Evolutionary conservation across 306 rosid genomes (phyloP).

Genomic region (Biancaea sappan): DNA sequence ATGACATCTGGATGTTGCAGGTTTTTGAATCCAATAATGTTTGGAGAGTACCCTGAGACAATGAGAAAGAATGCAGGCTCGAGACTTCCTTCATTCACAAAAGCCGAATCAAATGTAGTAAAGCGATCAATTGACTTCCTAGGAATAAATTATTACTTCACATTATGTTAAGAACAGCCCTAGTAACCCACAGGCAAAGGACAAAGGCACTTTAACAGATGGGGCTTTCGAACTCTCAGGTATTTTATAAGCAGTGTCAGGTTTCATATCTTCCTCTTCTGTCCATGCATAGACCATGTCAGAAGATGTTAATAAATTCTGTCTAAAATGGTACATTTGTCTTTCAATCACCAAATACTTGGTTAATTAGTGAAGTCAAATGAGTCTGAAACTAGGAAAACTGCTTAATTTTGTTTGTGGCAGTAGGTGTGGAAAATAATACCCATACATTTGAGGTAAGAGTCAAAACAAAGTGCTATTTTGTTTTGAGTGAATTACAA

Average conservation of each 20-base stretch:
- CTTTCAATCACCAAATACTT: too few species aligned
- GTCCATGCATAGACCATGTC: background rate
- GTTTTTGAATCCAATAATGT: slow-evolving; percentile 52
- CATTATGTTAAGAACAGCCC: slow-evolving; percentile 32
- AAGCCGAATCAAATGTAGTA: slow-evolving; percentile 37
- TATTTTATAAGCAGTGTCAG: background rate
- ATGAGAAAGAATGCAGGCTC: slow-evolving; percentile 49
- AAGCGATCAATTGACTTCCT: slow-evolving; percentile 56
- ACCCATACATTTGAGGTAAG: background rate
- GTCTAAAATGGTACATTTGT: too few species aligned
- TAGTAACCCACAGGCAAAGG: background rate
- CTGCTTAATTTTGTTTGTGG: background rate
- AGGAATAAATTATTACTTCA: slow-evolving; percentile 40
- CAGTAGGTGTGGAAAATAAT: slow-evolving; percentile 12
- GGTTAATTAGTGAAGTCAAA: background rate
- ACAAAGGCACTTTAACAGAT: slow-evolving; percentile 13
- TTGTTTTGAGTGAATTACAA: too few species aligned
- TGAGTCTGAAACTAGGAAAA: background rate
- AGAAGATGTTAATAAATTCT: background rate
- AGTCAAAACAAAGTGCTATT: background rate
- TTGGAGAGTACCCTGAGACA: slow-evolving; percentile 52
- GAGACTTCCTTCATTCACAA: slow-evolving; percentile 49
- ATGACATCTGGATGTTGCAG: slow-evolving; percentile 24
- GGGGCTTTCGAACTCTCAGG: background rate
- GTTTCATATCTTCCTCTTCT: background rate